phyloP scores from a whole-genome alignment of 2,329 filamentous ascomycete species.

The Neofusicoccum umdonicola region DNA sequence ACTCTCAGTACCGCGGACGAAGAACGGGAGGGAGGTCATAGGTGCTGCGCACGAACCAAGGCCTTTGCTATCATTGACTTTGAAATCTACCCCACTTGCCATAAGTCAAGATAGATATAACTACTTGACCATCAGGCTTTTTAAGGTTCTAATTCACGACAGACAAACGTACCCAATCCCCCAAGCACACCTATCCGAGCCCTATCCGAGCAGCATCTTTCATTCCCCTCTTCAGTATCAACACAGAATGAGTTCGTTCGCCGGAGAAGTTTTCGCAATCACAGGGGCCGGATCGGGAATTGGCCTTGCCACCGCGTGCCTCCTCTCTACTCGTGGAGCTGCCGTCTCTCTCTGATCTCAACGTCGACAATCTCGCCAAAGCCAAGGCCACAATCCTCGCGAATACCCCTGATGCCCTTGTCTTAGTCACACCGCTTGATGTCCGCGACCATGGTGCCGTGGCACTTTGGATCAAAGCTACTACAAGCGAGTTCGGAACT shows the following conservation, averaged over 20 bases:
- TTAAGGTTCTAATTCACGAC: too few relatives aligned
- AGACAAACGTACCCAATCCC: too few relatives aligned
- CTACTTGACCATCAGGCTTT: too few relatives aligned
- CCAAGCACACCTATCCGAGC: too few relatives aligned
- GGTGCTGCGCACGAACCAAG: too few relatives aligned
- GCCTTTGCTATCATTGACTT: too few relatives aligned
- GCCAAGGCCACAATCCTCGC: slow-evolving; percentile 29
- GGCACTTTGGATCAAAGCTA: slow-evolving; percentile 50
- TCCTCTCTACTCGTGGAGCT: slow-evolving; percentile 18
- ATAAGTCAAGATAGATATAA: too few relatives aligned
- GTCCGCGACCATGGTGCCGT: slow-evolving; percentile 49
- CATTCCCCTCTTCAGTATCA: too few relatives aligned
- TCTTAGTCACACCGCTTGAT: slow-evolving; percentile 45
- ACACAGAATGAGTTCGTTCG: slow-evolving; percentile 21
- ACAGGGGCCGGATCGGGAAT: slow-evolving; percentile 34
- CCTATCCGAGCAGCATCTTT: too few relatives aligned
- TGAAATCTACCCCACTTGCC: too few relatives aligned
- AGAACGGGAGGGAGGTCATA: too few relatives aligned
- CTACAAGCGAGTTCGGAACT: slow-evolving; percentile 50
- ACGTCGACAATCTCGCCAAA: slow-evolving; percentile 28
- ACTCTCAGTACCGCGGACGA: too few relatives aligned
- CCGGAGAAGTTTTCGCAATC: slow-evolving; percentile 32
- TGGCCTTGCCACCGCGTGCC: slow-evolving; percentile 17
- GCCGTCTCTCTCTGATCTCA: slow-evolving; percentile 32
- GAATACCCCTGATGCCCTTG: slow-evolving; percentile 19